phyloP scores from a whole-genome alignment of 495 filamentous ascomycete species.

The Arthonia radiata region DNA sequence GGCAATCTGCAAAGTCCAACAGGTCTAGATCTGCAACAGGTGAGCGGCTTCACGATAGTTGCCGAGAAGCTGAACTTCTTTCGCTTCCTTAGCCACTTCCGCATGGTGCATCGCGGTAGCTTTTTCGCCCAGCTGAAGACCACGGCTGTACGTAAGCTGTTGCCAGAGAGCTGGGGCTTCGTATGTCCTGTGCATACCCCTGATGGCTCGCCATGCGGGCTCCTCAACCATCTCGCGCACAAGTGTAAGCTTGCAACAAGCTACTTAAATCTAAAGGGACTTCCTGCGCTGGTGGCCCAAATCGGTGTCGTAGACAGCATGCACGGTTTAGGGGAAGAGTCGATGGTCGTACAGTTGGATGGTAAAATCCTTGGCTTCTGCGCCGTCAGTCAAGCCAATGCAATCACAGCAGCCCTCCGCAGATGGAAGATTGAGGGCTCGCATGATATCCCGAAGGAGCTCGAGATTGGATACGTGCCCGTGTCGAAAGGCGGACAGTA shows the following conservation, averaged over 20 bases:
- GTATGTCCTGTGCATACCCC: constrained; percentile 93
- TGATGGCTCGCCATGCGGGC: constrained; percentile 80
- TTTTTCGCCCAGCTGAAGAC: constrained; percentile 97
- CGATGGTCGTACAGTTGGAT: constrained; percentile 69
- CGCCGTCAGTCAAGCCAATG: constrained; percentile 50
- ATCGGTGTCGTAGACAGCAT: constrained; percentile 57
- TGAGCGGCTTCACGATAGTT: constrained; percentile 83
- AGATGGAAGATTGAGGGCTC: constrained; percentile 87
- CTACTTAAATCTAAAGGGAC: constrained; percentile 37
- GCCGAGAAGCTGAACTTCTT: constrained; percentile 99
- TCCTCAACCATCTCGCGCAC: constrained; percentile 87
- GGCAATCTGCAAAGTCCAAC: constrained; percentile 79
- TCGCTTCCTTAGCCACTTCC: constrained; percentile 96
- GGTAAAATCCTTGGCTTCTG: constrained; percentile 79
- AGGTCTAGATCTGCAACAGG: constrained; percentile 81
- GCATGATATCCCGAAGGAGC: constrained; percentile 57
- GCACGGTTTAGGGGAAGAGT: constrained; percentile 54
- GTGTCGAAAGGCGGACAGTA: constrained; percentile 73
- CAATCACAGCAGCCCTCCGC: constrained; percentile 59
- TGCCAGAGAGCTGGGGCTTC: constrained; percentile 96
- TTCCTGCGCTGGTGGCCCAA: constrained; percentile 46
- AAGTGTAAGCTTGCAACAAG: constrained; percentile 74
- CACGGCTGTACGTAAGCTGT: constrained; percentile 78
- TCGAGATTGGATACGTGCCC: constrained; percentile 83
- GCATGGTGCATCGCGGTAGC: constrained; percentile 94